Evolutionary conservation across 345 rosid genomes (phyloP).

Genomic region (Cardamine occulta): DNA sequence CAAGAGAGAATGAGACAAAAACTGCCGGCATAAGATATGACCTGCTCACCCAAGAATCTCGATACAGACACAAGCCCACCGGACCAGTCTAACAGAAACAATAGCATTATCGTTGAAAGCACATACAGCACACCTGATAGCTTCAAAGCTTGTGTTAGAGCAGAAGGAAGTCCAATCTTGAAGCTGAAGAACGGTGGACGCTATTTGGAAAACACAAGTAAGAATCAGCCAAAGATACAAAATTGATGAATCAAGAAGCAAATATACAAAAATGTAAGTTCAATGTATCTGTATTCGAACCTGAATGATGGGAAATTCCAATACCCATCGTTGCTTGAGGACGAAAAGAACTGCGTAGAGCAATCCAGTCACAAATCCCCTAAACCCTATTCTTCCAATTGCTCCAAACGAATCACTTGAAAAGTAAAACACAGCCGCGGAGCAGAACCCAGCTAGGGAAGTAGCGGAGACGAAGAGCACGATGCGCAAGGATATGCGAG

Average conservation of each 20-base stretch:
- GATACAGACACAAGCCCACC: conserved; percentile 49
- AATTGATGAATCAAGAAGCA: conserved; percentile 12
- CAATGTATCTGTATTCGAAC: conserved; percentile 39
- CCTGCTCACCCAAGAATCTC: conserved; percentile 57
- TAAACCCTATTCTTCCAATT: conserved; percentile 56
- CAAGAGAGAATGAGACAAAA: conserved; percentile 75
- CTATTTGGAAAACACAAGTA: conserved; percentile 47
- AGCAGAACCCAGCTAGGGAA: conserved; percentile 52
- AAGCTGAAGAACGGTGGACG: conserved; percentile 83
- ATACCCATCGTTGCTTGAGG: conserved; percentile 66
- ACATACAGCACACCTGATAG: conserved; percentile 58
- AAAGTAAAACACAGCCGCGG: conserved; percentile 51
- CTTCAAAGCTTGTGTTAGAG: conserved; percentile 57
- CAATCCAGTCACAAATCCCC: conserved; percentile 74
- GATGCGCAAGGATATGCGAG: conserved; percentile 51
- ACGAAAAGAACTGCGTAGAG: conserved; percentile 58
- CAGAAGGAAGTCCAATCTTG: conserved; percentile 80
- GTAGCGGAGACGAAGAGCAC: conserved; percentile 51
- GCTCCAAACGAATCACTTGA: conserved; percentile 28
- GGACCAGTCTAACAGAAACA: conserved; percentile 49
- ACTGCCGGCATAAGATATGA: conserved; percentile 58
- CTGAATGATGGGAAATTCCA: conserved; percentile 93
- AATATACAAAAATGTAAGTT: neutral
- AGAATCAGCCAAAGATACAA: conserved; percentile 26
- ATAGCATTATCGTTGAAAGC: conserved; percentile 51